A percentile compares a stretch with the other conserved stretches of the same genome.
Conservation (phyloP, 2,329 filamentous ascomycete species). For the Stagonosporopsis cucurbitacearum region DNA sequence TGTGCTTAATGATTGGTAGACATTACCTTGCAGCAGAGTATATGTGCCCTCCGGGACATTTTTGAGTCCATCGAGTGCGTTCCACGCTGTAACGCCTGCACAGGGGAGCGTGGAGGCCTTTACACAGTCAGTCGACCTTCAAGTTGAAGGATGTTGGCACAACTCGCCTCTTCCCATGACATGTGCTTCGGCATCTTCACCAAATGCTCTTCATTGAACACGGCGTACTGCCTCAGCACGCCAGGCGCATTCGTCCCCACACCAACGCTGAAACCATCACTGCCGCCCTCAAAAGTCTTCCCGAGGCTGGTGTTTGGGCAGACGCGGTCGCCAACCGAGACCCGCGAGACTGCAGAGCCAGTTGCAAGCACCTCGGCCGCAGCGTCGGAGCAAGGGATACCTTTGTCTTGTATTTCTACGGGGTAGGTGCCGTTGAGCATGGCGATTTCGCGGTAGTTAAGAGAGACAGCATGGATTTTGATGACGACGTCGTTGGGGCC, state of each 20-base stretch:
- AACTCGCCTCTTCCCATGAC: conserved; percentile 37
- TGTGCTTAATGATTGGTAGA: neutral
- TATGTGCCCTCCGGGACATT: conserved; percentile 16
- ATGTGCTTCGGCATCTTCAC: conserved; percentile 32
- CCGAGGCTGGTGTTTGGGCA: conserved; percentile 16
- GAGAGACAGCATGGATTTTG: conserved; percentile 34
- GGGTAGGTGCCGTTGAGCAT: conserved; percentile 34
- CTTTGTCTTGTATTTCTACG: conserved; percentile 7
- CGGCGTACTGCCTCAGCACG: conserved; percentile 33
- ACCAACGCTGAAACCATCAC: conserved; percentile 5
- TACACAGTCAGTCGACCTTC: neutral
- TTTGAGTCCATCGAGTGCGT: conserved; percentile 24
- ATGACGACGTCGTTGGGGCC: conserved; percentile 28
- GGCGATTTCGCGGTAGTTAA: conserved; percentile 39
- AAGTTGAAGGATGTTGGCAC: neutral
- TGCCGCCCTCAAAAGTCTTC: conserved; percentile 22
- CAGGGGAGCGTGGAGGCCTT: conserved; percentile 32
- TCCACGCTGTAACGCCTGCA: conserved; percentile 37
- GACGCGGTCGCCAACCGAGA: conserved; percentile 37
- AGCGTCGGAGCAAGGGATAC: conserved; percentile 33
- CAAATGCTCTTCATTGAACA: conserved; percentile 34
- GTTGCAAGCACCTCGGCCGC: conserved; percentile 35
- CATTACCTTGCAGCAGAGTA: conserved; percentile 26
- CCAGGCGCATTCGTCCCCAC: conserved; percentile 23
- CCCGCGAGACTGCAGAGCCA: conserved; percentile 23